Evolutionary conservation across 176 grass and related monocot species (phyloP).

Genomic region (Oryza meyeriana): DNA sequence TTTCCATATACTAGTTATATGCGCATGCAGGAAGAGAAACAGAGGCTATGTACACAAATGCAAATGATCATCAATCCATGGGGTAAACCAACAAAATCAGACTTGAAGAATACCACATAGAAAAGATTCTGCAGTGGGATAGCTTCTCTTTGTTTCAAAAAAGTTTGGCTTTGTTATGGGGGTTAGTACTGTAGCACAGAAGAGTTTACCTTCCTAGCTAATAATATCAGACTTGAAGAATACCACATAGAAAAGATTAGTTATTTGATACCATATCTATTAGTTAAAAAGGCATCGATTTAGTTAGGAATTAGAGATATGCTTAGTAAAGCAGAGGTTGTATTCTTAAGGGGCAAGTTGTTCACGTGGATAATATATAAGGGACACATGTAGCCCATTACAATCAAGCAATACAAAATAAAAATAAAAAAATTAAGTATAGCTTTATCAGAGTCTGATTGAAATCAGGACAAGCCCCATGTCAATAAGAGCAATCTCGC

Average conservation of each 20-base stretch:
- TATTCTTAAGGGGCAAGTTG: neutral
- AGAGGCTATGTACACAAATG: neutral
- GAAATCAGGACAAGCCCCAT: too few relatives aligned
- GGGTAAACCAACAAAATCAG: neutral
- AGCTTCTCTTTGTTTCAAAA: neutral
- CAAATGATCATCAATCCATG: neutral
- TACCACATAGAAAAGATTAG: neutral
- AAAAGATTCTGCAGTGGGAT: constrained; percentile 8
- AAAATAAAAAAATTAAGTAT: too few relatives aligned
- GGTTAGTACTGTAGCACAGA: neutral
- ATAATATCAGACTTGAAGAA: too few relatives aligned
- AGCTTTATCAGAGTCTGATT: too few relatives aligned
- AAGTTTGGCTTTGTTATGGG: neutral
- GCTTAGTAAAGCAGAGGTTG: too few relatives aligned
- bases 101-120: neutral
- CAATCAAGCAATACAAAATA: too few relatives aligned
- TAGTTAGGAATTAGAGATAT: neutral
- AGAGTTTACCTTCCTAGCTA: neutral
- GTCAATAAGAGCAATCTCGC: too few relatives aligned
- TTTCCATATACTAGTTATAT: neutral
- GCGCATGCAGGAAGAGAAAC: neutral
- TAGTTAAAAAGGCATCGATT: neutral
- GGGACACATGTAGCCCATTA: too few relatives aligned
- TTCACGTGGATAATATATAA: neutral
- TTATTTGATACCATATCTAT: neutral